Evolutionary conservation across 2,329 filamentous ascomycete species (phyloP), one percentile per base, ranked within the genome.

Genomic region (Cladosporium colombiae): DNA sequence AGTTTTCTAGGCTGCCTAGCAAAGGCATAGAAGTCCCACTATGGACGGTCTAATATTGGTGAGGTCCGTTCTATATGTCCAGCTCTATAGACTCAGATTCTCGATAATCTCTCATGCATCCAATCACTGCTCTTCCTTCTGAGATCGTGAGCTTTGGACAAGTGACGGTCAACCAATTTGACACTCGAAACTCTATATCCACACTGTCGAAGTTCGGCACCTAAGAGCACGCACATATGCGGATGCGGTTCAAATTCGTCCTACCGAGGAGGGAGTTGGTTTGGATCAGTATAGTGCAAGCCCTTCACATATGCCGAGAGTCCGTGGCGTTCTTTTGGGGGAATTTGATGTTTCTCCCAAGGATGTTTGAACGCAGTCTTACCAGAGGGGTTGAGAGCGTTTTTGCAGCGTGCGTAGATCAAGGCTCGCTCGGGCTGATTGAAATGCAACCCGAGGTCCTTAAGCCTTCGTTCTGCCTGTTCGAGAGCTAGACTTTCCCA

Each of bases 301-400:
- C 21, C 27, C 55, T 49, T 31, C 4, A 66, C 53, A 31, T 31
- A 66, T 29, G 57, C 33, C 14, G 29, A 44, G 23, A 66, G 49
- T 21, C 58, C 64, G 23, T 23, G 40, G 8, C 64, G 27, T 21
- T 23, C 57, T 56, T 27, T 10, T 14, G 58, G 49, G 31, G 57
- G 33, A 7, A 66, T 18, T 14, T 31, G 31, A 33, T 66, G 64
- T 40, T 56, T 62, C 49, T 66, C 58, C 44, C 57, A 49, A 18
- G 62, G 57, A 55, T 66, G 58, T 44, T 44, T 66, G 14, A 58
- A 66, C 18, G 62, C 64, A 58, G 44, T 62, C 58, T 66, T 27
- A 18, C 64, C 58, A n/a, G 27, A 55, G 31, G 64, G 35, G 50
- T 66, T 46, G 27, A 66, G 58, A 27, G 64, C 57, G 29, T 66